Percentiles rank a stretch among this genome's conserved stretches.
Evolutionary conservation across 805 yeast genomes (phyloP).

Genomic region (Kockiozyma suomiensis): DNA sequence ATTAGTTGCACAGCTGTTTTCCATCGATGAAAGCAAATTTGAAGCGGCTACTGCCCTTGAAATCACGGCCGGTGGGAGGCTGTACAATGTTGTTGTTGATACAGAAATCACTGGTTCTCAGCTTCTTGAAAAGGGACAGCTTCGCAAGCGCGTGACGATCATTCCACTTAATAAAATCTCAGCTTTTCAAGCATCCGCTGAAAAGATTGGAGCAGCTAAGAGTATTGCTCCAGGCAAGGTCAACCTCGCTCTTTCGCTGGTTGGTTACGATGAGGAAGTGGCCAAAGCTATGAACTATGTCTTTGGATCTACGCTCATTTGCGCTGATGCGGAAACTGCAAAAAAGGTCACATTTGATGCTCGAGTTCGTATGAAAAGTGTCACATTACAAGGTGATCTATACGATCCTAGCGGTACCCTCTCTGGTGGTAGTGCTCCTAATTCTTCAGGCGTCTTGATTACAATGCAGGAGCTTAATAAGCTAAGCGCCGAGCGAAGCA

Average conservation of each 20-base stretch:
- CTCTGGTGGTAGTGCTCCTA: conserved; percentile 85
- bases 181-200: conserved; percentile 57
- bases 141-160: conserved; percentile 82
- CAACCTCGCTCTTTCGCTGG: conserved; percentile 81
- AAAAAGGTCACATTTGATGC: conserved; percentile 87
- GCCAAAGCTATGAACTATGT: conserved; percentile 84
- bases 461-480: conserved; percentile 67
- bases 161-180: conserved; percentile 88
- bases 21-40: conserved; percentile 56
- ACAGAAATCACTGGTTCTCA: conserved; percentile 82
- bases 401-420: conserved; percentile 96
- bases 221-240: conserved; percentile 79
- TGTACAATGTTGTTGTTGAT: conserved; percentile 90
- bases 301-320: conserved; percentile 86
- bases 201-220: conserved; percentile 66
- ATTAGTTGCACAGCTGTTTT: conserved; percentile 82
- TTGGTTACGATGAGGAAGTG: conserved; percentile 73
- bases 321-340: conserved; percentile 86
- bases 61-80: conserved; percentile 88
- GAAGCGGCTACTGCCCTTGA: conserved; percentile 82
- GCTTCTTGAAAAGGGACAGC: conserved; percentile 73
- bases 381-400: conserved; percentile 89
- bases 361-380: conserved; percentile 73
- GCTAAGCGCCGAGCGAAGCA: conserved; percentile 46
- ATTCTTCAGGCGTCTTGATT: conserved; percentile 57